Percentiles rank a stretch among this genome's conserved stretches.
Evolutionary conservation across 83 land plant genomes (phyloP).

Genomic region (Thuja plicata): DNA sequence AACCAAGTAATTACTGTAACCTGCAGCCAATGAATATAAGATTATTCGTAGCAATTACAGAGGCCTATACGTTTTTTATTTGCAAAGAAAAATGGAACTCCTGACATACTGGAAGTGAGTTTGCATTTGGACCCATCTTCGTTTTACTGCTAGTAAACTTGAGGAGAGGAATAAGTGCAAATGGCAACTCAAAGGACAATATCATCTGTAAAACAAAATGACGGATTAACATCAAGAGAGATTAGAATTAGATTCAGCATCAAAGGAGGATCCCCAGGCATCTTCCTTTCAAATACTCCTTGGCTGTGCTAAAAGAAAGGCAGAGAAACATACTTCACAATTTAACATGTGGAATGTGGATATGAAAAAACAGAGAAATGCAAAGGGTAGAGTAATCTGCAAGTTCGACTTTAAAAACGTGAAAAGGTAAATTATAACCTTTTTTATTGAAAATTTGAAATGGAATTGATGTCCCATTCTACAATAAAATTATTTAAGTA

Average conservation of each 20-base stretch:
- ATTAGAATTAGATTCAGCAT: not conserved
- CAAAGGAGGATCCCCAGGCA: not conserved
- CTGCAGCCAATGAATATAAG: conserved; percentile 34
- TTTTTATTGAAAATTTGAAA: not conserved
- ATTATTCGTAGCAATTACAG: not conserved
- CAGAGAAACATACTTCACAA: not conserved
- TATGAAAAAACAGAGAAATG: not conserved
- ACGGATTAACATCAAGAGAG: not conserved
- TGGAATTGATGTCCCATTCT: not conserved
- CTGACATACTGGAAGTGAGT: conserved; percentile 46
- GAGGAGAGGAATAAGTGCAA: conserved; percentile 84
- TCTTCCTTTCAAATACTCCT: not conserved
- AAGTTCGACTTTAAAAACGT: not conserved
- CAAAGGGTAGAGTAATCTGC: not conserved
- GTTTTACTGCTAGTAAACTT: conserved; percentile 83
- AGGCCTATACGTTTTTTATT: not conserved
- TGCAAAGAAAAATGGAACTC: not conserved
- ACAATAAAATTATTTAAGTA: not conserved
- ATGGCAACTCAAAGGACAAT: conserved; percentile 85
- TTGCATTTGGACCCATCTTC: conserved; percentile 77
- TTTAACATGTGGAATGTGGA: not conserved
- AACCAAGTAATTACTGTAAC: conserved; percentile 67
- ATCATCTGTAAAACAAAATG: conserved; percentile 66
- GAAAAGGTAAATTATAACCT: not conserved
- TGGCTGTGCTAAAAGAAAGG: not conserved